Percentiles rank a stretch among this genome's conserved stretches.
Evolutionary conservation across 1,139 yeast species (phyloP).

Genomic region (Kurtzmaniella natalensis): DNA sequence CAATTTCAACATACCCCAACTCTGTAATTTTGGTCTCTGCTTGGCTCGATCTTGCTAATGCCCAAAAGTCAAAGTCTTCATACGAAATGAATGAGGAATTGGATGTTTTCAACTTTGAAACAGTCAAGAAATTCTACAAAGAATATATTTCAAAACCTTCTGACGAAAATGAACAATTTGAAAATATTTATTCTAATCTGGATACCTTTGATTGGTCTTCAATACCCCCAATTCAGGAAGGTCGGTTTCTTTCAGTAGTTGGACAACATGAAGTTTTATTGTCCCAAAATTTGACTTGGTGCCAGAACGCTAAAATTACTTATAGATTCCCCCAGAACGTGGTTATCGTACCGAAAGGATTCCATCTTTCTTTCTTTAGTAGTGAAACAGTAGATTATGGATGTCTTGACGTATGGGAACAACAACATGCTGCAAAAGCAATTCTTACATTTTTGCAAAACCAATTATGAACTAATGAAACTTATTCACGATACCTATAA

Average conservation of each 20-base stretch:
- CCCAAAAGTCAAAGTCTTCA: slow-evolving; percentile 5
- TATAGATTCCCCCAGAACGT: slow-evolving; percentile 1
- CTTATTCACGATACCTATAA: background rate
- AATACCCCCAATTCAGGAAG: slow-evolving; percentile 12
- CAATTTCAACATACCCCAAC: slow-evolving; percentile 4
- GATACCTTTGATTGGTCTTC: slow-evolving; percentile 3
- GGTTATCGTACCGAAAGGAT: slow-evolving; percentile 1
- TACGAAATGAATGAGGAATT: background rate
- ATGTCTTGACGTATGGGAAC: background rate
- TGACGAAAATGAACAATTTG: background rate
- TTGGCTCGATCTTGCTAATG: slow-evolving; percentile 7
- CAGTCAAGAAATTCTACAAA: slow-evolving; percentile 5
- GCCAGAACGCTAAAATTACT: background rate
- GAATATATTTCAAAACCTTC: slow-evolving; percentile 1
- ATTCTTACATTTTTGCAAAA: background rate
- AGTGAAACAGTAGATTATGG: slow-evolving; percentile 3
- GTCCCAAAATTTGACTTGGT: slow-evolving; percentile 12
- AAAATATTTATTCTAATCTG: background rate
- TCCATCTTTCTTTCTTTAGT: slow-evolving; percentile 2
- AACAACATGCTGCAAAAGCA: background rate
- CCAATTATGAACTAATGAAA: background rate
- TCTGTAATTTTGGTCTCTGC: slow-evolving; percentile 8
- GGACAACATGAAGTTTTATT: slow-evolving; percentile 39
- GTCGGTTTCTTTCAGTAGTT: slow-evolving; percentile 24
- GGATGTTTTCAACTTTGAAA: slow-evolving; percentile 10